A percentile compares a stretch with the other conserved stretches of the same genome.
Evolutionary conservation across 768 basidiomycete species (phyloP).

Genomic region (Mycena metata): DNA sequence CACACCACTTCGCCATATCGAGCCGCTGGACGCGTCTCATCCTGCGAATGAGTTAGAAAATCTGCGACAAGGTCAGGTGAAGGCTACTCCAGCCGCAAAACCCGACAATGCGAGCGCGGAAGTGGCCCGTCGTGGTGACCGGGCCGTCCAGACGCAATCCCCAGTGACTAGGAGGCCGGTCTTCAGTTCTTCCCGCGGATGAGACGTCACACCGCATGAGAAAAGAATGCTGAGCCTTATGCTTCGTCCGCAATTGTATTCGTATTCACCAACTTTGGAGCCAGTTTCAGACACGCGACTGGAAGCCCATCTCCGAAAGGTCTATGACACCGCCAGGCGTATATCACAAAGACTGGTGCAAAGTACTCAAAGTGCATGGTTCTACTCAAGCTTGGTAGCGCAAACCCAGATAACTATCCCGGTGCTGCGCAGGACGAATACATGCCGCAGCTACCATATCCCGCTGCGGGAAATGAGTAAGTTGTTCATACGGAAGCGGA

Average conservation of each 20-base stretch:
- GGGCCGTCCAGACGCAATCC: constrained; percentile 2
- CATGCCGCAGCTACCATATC: constrained; percentile 53
- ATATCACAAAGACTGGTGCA: constrained; percentile 50
- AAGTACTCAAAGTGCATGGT: constrained; percentile 47
- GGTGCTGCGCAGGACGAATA: constrained; percentile 40
- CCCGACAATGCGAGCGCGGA: constrained; percentile 9
- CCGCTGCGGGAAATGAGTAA: too few relatives aligned
- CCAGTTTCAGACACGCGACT: constrained; percentile 53
- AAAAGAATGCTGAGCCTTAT: constrained; percentile 20
- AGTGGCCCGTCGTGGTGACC: constrained; percentile 10
- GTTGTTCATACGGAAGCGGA: too few relatives aligned
- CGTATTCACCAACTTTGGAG: constrained; percentile 4
- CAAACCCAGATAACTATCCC: background rate
- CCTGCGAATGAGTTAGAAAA: constrained; percentile 4
- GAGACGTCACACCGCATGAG: constrained; percentile 24
- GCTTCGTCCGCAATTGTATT: constrained; percentile 7
- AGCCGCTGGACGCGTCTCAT: constrained; percentile 11
- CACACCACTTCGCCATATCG: background rate
- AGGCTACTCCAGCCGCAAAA: constrained; percentile 13
- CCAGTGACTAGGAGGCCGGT: background rate
- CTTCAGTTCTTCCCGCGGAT: constrained; percentile 18
- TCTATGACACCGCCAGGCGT: constrained; percentile 31
- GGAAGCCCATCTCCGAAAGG: constrained; percentile 46
- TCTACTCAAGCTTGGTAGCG: background rate
- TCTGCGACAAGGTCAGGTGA: constrained; percentile 5